Evolutionary conservation across 306 rosid genomes (phyloP), one percentile per base, ranked within the genome.

Genomic region (Citrullus amarus): DNA sequence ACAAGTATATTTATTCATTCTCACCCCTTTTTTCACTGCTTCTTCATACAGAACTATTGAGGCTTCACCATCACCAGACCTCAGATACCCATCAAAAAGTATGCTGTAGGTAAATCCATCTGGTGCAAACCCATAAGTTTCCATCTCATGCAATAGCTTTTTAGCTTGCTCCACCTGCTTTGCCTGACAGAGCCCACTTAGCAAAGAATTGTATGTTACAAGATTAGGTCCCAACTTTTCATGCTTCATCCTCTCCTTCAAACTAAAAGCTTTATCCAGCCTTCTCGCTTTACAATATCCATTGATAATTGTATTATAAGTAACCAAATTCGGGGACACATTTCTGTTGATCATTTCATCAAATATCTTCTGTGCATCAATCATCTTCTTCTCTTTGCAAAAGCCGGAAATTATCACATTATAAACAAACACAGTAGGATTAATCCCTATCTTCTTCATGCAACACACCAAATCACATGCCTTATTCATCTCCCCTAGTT

Each of bases 261-360:
- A 83, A 53, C 80, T 73, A 76, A 89, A 91, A 68, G 90, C 97
- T 78, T 79, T 83, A 55, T 87, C 93, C 67, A 88, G 25, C 57
- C 87, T 89, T 77, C 93, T 90, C 80, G 41, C 88, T 81, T 90
- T 93, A 82, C 84, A 93, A 61, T 81, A 90, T 62, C 96, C 97
- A 81, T 85, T 90, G 58, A 91, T 86, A 70, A 90, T 75, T 8
- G 92, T 90, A 74, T 93, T 93, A 68, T 85, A 87, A 1, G 90
- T 91, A 36, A 91, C 89, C 79, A 80, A 84, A 86, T 78, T 91
- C 0, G 89, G 93, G 11, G 55, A 73, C 43, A 80, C 7, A 2
- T 81, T 79, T 77, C 78, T 84, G 1, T 79, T 72, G 67, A 70
- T 13, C 92, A 91, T 88, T 91, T 90, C 96, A 54, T 90, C 96